A percentile compares a stretch with the other conserved stretches of the same genome.
Evolutionary conservation across 208 protist genomes (phyloP).

Genomic region (Crithidia brevicula): DNA sequence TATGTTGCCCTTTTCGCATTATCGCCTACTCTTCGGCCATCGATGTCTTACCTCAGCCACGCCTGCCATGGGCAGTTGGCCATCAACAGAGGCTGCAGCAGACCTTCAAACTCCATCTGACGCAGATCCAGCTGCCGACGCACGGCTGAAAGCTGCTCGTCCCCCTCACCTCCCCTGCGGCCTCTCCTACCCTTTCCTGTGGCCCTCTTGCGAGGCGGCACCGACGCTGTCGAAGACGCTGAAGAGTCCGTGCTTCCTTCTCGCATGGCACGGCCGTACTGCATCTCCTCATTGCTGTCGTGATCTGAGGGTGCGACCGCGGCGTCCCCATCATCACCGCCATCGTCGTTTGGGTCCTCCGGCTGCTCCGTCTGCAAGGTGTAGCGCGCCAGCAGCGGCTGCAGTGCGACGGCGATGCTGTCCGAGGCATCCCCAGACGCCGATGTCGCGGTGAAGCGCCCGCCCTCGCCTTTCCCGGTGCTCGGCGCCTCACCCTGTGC

Average conservation of each 20-base stretch:
- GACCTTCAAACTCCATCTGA: conserved; percentile 67
- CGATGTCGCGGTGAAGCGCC: conserved; percentile 9
- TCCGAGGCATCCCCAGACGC: conserved; percentile 23
- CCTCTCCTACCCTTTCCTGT: too few relatives aligned
- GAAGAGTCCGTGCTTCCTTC: background rate
- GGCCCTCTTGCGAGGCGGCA: background rate
- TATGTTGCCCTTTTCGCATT: too few relatives aligned
- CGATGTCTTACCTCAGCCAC: conserved; percentile 19
- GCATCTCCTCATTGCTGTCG: background rate
- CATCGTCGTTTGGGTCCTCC: background rate
- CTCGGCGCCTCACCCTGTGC: background rate
- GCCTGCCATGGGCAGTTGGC: conserved; percentile 63
- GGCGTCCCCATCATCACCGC: background rate
- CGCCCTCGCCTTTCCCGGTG: background rate
- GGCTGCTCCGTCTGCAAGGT: conserved; percentile 23
- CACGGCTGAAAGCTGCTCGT: background rate
- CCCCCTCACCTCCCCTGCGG: background rate
- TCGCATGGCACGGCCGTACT: too few relatives aligned
- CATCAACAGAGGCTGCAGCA: conserved; percentile 66
- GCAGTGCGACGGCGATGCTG: conserved; percentile 38
- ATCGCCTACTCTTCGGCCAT: too few relatives aligned
- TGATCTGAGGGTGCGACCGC: too few relatives aligned
- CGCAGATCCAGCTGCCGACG: conserved; percentile 42
- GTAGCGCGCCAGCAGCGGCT: conserved; percentile 52
- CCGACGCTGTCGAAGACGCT: conserved; percentile 2